A percentile compares a stretch with the other conserved stretches of the same genome.
Evolutionary conservation across 257 asterid genomes (phyloP).

Genomic region (Solanum okadae): DNA sequence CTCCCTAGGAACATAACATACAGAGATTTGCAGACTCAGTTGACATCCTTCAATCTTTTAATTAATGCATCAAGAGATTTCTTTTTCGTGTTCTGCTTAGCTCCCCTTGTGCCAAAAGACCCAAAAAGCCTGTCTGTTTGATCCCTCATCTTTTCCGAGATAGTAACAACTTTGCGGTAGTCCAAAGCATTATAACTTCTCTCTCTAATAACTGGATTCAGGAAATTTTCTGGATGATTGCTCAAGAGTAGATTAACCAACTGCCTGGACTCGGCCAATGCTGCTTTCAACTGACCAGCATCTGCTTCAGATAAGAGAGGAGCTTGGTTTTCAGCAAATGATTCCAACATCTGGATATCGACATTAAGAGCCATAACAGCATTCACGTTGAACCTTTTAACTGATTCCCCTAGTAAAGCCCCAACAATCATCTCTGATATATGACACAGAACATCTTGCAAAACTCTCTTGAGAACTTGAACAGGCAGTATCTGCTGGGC

Average conservation of each 20-base stretch:
- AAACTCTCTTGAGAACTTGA: slow-evolving; percentile 73
- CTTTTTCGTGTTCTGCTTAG: slow-evolving; percentile 86
- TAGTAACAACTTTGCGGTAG: slow-evolving; percentile 63
- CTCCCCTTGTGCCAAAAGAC: slow-evolving; percentile 86
- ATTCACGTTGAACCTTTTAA: slow-evolving; percentile 66
- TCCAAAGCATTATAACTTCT: slow-evolving; percentile 78
- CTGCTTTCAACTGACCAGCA: slow-evolving; percentile 54
- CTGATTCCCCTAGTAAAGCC: slow-evolving; percentile 65
- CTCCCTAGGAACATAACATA: slow-evolving; percentile 16
- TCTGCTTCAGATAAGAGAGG: slow-evolving; percentile 57
- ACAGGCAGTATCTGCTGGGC: slow-evolving; percentile 90
- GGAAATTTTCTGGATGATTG: slow-evolving; percentile 85
- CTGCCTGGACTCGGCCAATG: slow-evolving; percentile 83
- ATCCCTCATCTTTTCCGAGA: slow-evolving; percentile 89
- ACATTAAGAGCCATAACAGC: slow-evolving; percentile 75
- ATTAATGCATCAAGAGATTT: slow-evolving; percentile 87
- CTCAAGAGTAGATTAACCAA: slow-evolving; percentile 79
- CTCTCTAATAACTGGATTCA: slow-evolving; percentile 91
- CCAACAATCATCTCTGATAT: slow-evolving; percentile 86
- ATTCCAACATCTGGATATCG: slow-evolving; percentile 70
- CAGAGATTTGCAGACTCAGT: slow-evolving; percentile 27
- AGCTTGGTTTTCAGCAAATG: slow-evolving; percentile 90
- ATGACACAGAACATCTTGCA: slow-evolving; percentile 78
- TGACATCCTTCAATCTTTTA: slow-evolving; percentile 80
- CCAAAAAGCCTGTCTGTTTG: slow-evolving; percentile 78